phyloP scores from a whole-genome alignment of 768 basidiomycete genomes.

The Kwoniella botswanensis region DNA sequence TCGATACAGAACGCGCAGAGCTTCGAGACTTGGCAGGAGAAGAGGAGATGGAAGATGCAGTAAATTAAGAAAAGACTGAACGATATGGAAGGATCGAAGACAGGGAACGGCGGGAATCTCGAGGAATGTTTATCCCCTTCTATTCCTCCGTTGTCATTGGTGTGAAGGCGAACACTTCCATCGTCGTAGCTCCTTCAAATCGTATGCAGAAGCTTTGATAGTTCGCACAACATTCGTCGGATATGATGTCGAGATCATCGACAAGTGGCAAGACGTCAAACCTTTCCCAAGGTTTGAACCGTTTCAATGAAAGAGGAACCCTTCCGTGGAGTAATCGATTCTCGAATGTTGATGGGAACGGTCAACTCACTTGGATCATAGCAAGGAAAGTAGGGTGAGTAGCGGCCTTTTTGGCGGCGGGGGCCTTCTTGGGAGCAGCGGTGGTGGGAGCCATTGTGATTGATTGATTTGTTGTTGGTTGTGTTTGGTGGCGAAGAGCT shows the following conservation, averaged over 20 bases:
- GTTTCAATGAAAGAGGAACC: not conserved
- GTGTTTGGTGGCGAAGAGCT: constrained; percentile 28
- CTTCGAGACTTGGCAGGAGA: not conserved
- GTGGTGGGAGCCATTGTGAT: constrained; percentile 57
- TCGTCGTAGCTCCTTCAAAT: not conserved
- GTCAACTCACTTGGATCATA: constrained; percentile 61
- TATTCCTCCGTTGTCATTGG: not conserved
- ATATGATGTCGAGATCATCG: constrained; percentile 6
- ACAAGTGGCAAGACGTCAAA: not conserved
- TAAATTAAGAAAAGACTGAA: not conserved
- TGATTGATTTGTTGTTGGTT: constrained; percentile 29
- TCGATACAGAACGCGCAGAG: constrained; percentile 2
- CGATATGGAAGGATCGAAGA: not conserved
- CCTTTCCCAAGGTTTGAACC: not conserved
- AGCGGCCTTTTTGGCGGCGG: constrained; percentile 51
- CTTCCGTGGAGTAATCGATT: not conserved
- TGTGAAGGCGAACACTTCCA: not conserved
- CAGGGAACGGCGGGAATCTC: constrained; percentile 1
- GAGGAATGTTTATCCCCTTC: constrained; percentile 8
- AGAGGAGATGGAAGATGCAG: constrained; percentile 1
- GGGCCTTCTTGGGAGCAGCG: constrained; percentile 56
- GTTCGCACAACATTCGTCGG: constrained; percentile 11
- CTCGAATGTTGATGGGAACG: not conserved
- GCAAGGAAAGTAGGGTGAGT: constrained; percentile 65
- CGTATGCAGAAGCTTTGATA: constrained; percentile 11